These are phyloP conservation scores for Apodospora peruviana DNA, from an alignment of 495 filamentous ascomycete genomes.

Conservation along the genomic window DNA sequence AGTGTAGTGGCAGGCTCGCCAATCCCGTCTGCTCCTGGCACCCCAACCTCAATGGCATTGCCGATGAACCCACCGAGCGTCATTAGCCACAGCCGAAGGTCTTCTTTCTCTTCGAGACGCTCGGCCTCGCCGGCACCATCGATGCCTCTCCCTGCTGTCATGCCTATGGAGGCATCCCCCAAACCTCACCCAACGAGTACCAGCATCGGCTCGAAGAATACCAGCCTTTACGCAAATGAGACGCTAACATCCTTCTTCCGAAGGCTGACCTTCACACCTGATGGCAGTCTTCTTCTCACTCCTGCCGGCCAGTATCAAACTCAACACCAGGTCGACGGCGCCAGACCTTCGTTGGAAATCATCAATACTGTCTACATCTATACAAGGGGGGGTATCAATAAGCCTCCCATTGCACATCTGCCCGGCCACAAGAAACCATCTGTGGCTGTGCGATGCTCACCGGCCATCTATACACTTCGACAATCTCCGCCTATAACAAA, in stretches of 20 bases:
- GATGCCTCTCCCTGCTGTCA: slow-evolving; percentile 91
- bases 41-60: slow-evolving; percentile 78
- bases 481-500: slow-evolving; percentile 63
- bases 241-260: slow-evolving; percentile 97
- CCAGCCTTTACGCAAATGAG: slow-evolving; percentile 94
- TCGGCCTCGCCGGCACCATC: slow-evolving; percentile 96
- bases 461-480: slow-evolving; percentile 78
- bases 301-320: slow-evolving; percentile 94
- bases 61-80: slow-evolving; percentile 94
- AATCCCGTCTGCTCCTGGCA: slow-evolving; percentile 87
- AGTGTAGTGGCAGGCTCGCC: slow-evolving; percentile 68
- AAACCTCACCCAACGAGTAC: slow-evolving; percentile 57
- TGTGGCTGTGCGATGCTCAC: slow-evolving; percentile 91
- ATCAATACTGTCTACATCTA: slow-evolving; percentile 99
- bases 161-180: slow-evolving; percentile 83
- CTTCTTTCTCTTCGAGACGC: slow-evolving; percentile 90
- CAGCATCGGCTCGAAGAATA: slow-evolving; percentile 67
- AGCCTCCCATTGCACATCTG: slow-evolving; percentile 93
- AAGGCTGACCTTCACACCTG: slow-evolving; percentile 87
- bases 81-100: slow-evolving; percentile 84
- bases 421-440: slow-evolving; percentile 98
- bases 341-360: slow-evolving; percentile 73
- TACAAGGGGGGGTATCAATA: slow-evolving; percentile 92
- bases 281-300: slow-evolving; percentile 91
- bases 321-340: slow-evolving; percentile 62